These are phyloP conservation scores for Thamnidium elegans DNA, from an alignment of 192 early-diverging fungal species.

Conservation along the genomic window DNA sequence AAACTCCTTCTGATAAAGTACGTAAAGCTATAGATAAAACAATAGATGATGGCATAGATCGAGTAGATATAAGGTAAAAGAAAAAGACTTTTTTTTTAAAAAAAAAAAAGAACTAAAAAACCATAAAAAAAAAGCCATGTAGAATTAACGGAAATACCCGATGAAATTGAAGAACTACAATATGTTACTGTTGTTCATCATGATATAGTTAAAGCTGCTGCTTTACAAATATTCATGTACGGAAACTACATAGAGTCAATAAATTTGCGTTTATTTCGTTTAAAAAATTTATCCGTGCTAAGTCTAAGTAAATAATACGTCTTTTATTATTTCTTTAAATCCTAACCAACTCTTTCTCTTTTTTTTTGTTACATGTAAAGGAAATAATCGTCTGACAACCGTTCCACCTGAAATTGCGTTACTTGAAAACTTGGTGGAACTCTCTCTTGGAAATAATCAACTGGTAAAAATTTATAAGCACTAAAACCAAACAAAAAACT, in stretches of 20 bases:
- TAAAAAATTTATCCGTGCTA: conserved; percentile 45
- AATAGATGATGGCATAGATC: conserved; percentile 28
- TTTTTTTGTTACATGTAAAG: conserved; percentile 18
- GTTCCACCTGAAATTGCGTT: conserved; percentile 45
- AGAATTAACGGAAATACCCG: conserved; percentile 27
- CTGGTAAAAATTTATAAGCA: conserved; percentile 30
- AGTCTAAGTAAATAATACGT: conserved; percentile 41
- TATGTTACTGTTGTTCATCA: conserved; percentile 28
- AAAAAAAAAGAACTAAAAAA: too few relatives aligned
- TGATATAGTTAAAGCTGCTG: conserved; percentile 22
- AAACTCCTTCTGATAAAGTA: conserved; percentile 16
- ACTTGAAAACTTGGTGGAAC: conserved; percentile 44
- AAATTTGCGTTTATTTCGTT: conserved; percentile 38
- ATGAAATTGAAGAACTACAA: conserved; percentile 27
- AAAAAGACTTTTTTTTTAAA: background rate
- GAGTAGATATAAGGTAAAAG: conserved; percentile 29
- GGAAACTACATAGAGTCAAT: conserved; percentile 36
- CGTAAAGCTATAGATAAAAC: conserved; percentile 23
- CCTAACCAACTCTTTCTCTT: background rate
- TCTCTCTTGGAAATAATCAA: conserved; percentile 46
- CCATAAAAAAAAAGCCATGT: conserved; percentile 17
- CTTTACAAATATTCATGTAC: conserved; percentile 45
- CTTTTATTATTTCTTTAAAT: background rate
- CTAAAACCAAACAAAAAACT: background rate
- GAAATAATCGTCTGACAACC: conserved; percentile 39